Evolutionary conservation across 2,329 filamentous ascomycete species (phyloP), one percentile per base, ranked within the genome.

Genomic region (Aspergillus terreus): DNA sequence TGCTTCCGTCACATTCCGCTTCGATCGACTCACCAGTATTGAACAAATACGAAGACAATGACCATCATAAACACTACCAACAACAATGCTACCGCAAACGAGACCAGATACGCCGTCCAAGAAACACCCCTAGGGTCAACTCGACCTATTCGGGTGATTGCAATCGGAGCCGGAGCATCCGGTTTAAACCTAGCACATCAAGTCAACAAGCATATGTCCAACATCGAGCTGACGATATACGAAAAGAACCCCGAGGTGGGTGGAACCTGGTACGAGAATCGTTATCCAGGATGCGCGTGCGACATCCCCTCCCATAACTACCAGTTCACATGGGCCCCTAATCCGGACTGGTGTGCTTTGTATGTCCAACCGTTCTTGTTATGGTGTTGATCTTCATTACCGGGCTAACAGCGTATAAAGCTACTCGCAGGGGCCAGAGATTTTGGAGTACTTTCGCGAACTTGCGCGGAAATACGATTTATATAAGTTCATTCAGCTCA

Each of bases 231-330:
- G 9, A 33, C 36, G 4, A 48, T 52, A 15, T 51, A 51, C 17
- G 40, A 42, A 42, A 42, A 42, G 19, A 42, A 42, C 19, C 17
- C 15, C n/a, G 40, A 42, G 2, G 19, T 42, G 2, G 40, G 40
- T 2, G 40, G 40, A 1, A 42, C 40, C n/a, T 42, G 40, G 40
- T 42, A 42, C 11, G 40, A 42, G 19, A 42, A 42, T 23, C 15
- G 19, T 1, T 42, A 42, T 42, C 40, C 40, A 27, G 46, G 47
- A 11, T n/a, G 47, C 10, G 38, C 32, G 14, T 44, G 40, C 25
- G 49, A 51, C 30, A 47, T 51, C 12, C 49, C 49, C 1, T 47
- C 49, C 2, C 49, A 51, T 33, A 47, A 44, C 38, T 51, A 51
- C 25, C 45, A 47, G 32, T 52, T 30, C n/a, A 45, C 50, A 2